Base-by-base conservation (phyloP, 1,284 basidiomycete genomes). In the Pascua sp. region DNA sequence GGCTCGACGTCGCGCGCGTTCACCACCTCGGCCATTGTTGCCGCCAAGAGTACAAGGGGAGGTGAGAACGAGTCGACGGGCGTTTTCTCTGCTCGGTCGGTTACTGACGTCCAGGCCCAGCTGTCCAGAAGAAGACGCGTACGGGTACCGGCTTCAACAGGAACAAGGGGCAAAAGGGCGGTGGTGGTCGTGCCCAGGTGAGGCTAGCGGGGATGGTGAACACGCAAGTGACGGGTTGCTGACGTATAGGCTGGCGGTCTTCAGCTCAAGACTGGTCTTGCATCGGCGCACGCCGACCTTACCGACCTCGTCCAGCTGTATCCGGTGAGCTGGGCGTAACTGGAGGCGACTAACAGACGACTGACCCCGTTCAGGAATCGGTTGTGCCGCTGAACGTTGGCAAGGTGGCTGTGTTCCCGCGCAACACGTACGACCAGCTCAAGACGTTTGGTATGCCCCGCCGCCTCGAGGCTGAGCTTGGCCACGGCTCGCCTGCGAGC, bases 381-480 rank as follows among this genome's bases (percentile, higher is more conserved):
- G 48, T 67, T 36, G 50, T 55, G 15, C 41, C 63, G 2, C 42
- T 57, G 16, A 61, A 72, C 58, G 61, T 70, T 18, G 75, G 72
- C 40, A 63, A 66, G 59, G 60, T 68, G 4, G 64, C 68, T 8
- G 61, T 65, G 8, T 73, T 73, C 56, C 59, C 67, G 15, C 58
- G 59, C 42, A 51, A 60, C 36, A 66, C 63, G 5, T 68, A 67
- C 56, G 66, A 68, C 16, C 53, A 64, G 42, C 46, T 76, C 15
- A 64, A 67, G 59, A 36, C 59, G 7, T 72, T 74, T 50, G 75
- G 76, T 45, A 65, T 77, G 11, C 72, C 73, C 1, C 46, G 61
- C 47, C 63, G 63, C 42, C 43, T 76, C 24, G 67, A 65, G 16
- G 64, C 67, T 51, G 76, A 77, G 69, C 69, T 75, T 10, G 51